Conservation (phyloP, 306 rosid species). For the Fragaria iinumae region DNA sequence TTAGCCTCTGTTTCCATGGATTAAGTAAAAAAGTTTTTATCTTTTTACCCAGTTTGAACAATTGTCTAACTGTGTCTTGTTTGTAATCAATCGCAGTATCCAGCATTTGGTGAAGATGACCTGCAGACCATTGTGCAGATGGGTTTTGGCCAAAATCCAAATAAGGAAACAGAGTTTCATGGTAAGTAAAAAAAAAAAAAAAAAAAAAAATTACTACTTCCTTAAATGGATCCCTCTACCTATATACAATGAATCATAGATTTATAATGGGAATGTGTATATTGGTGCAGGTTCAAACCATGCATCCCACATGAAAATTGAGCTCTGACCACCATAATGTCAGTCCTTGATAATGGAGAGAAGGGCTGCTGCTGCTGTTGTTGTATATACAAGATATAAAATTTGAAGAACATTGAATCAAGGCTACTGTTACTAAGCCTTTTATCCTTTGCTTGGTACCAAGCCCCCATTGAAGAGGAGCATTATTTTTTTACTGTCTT, state of each 20-base stretch:
- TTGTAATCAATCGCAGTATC: constrained; percentile 42
- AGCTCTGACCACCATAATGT: constrained; percentile 57
- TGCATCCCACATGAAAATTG: constrained; percentile 66
- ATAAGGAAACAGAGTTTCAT: constrained; percentile 45
- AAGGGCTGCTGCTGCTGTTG: constrained; percentile 32
- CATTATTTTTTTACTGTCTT: constrained; percentile 25
- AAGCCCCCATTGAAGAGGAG: constrained; percentile 37
- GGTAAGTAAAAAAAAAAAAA: constrained; percentile 44
- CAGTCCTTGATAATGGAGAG: constrained; percentile 40
- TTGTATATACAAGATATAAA: constrained; percentile 64
- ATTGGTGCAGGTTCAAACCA: constrained; percentile 65
- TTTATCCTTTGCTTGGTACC: constrained; percentile 29
- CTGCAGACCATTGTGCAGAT: constrained; percentile 81
- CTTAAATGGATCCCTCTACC: constrained; percentile 13
- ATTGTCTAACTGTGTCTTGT: constrained; percentile 4
- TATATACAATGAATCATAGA: constrained; percentile 23
- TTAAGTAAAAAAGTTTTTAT: background rate
- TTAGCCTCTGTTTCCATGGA: background rate
- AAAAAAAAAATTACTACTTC: background rate
- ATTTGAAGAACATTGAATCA: constrained; percentile 40
- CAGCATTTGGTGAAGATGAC: constrained; percentile 76
- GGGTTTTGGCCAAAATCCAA: constrained; percentile 71
- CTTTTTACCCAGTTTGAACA: background rate
- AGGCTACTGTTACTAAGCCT: constrained; percentile 33
- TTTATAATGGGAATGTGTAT: constrained; percentile 5